Evolutionary conservation across 2,329 filamentous ascomycete genomes (phyloP), one percentile per base, ranked within the genome.

Genomic region (Trichoderma atroviride): DNA sequence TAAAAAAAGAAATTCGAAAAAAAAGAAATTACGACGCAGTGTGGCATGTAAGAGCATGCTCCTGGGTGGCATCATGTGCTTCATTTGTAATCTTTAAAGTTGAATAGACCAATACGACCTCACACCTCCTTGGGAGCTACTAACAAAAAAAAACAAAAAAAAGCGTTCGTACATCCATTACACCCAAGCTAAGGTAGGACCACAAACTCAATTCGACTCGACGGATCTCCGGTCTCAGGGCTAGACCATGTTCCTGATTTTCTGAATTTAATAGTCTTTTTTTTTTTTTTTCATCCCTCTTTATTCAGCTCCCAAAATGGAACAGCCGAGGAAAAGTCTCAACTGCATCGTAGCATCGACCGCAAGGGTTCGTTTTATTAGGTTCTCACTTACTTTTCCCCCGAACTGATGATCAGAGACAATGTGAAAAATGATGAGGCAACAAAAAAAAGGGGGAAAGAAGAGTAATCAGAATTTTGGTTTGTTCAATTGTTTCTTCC

Each of bases 291-390:
- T 56, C 19, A 19, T 22, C 16, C 9, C n/a, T n/a, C 19, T 56
- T 2, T 43, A 19, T 19, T 19, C n/a, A 6, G 7, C 5, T 43
- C 16, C 37, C 5, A 19, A 19, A 43, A 6, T 19, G 6, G 37
- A 13, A n/a, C 7, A 11, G 43, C 19, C n/a, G 10, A 22, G n/a
- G 4, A 22, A n/a, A 27, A 35, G 14, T 4, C 10, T 50, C 24
- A 50, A 62, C 22, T 50, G 59, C 43, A 58, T n/a, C 19, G 62
- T 66, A 35, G 37, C 53, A 50, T 66, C 43, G 14, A 35, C 43
- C 27, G 61, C 61, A 64, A 52, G 61, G 61, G 33, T 35, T 64
- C 61, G 16, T 43, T 64, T 64, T 37, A 56, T 64, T 64, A 63
- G 47, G 47, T 43, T 64, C 50, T 64, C 61, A 53, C 61, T 19